Base-by-base conservation (phyloP, 345 rosid genomes). In the Gossypium stocksii region DNA sequence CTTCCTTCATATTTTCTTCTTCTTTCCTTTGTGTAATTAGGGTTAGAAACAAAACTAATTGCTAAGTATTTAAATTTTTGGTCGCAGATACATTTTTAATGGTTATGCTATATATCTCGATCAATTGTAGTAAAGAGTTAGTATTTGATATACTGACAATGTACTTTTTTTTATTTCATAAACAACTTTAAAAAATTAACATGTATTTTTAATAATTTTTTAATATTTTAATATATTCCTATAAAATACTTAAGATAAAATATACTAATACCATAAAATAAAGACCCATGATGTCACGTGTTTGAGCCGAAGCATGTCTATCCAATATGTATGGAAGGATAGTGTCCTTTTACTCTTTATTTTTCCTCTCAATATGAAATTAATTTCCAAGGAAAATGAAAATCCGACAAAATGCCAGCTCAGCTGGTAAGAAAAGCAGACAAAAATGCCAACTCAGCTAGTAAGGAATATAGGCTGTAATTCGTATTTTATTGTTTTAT, bases 261-360 rank as follows among this genome's bases (percentile, higher is more conserved):
- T 52, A 34, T 52, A 16, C 7, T 52, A 51, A 51, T 16, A 52
- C 0, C 0, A 3, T 52, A 52, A 5, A 16, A 52, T 16, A 52
- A 15, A 52, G 7, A 52, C n/a, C 17, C 19, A n/a, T 56, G 2
- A 20, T 56, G 13, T 19, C 72, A 74, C 46, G 57, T 57, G 59
- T 25, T 64, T 49, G 13, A 10, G 41, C 20, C 22, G 74, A 70
- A 78, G 72, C 58, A 62, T 25, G 73, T 27, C 70, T 66, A 44
- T 44, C 52, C 52, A 44, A 44, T 41, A n/a, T 64, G 51, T 4
- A 64, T 43, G 67, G 67, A 63, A 38, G 20, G 48, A 38, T 17
- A 38, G 7, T 63, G 48, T 38, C 48, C n/a, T 63, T 1, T 58
- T 22, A 11, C 19, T 58, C 1, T 10, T 12, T 59, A 5, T 6